Evolutionary conservation across 495 filamentous ascomycete genomes (phyloP), one percentile per base, ranked within the genome.

Genomic region (Hypoxylon fuscum): DNA sequence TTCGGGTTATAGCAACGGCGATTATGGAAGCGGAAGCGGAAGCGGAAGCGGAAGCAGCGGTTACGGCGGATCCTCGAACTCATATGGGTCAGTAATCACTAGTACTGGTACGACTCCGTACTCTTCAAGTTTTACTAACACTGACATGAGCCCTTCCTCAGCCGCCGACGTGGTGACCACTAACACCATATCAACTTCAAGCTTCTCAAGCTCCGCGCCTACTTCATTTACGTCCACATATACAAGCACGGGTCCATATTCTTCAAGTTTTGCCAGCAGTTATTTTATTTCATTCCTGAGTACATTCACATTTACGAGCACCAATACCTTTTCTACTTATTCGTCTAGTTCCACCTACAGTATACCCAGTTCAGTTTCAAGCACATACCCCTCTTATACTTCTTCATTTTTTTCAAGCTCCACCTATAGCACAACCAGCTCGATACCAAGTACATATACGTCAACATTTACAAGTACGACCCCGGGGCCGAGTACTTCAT

Each of bases 51-150:
- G n/a, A n/a, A 10, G 22, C 42, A 34, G 32, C 41, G 54, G 29
- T 38, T 31, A 42, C 29, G 15, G 41, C 32, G 53, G 43, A 18
- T 42, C 48, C 32, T 53, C 41, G 48, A 59, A 65, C 27, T 50
- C 40, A 56, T 48, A 60, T 37, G 62, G 62, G 62, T 66, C 62
- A 66, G 62, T 66, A 56, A 52, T 18, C 62, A 66, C 62, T 66
- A 52, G 21, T 60, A 56, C 15, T 66, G 62, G 62, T 66, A 66
- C 62, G 62, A 56, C 62, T 60, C 62, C 51, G 62, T 66, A 66
- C 62, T 56, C 62, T 66, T 56, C 41, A 51, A 59, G 51, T 60
- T 43, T 66, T 66, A 66, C 62, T 66, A 66, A 66, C 62, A 66
- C 62, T 66, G 62, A 66, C 62, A 60, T 60, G 62, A 66, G 62